Evolutionary conservation across 176 grass and related monocot genomes (phyloP).

Genomic region (Hsuehochloa calcarea): DNA sequence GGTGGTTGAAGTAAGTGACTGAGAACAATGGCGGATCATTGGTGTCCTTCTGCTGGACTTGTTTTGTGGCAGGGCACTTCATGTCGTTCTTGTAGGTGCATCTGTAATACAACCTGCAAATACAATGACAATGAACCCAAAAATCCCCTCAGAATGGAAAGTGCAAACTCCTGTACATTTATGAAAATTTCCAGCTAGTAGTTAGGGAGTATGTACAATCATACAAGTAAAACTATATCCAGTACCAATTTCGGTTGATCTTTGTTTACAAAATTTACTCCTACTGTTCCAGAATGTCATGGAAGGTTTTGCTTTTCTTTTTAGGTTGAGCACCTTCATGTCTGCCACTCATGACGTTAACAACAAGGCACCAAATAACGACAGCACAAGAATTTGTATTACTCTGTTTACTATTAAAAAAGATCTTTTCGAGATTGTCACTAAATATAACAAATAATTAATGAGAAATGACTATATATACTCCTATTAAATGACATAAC

Average conservation of each 20-base stretch:
- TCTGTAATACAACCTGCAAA: slow-evolving; percentile 64
- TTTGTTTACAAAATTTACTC: neutral
- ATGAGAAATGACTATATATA: too few species aligned
- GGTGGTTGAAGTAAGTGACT: slow-evolving; percentile 52
- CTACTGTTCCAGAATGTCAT: neutral
- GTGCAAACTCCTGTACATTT: neutral
- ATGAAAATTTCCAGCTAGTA: neutral
- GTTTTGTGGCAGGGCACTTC: slow-evolving; percentile 60
- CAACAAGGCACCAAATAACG: neutral
- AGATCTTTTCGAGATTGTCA: neutral
- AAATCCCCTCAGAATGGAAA: neutral
- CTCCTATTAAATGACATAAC: too few species aligned
- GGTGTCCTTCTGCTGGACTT: slow-evolving; percentile 55
- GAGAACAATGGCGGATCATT: slow-evolving; percentile 45
- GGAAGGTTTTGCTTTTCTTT: neutral
- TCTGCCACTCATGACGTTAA: neutral
- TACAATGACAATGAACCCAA: neutral
- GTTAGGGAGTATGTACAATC: neutral
- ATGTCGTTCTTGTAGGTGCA: slow-evolving; percentile 62
- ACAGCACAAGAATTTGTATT: neutral
- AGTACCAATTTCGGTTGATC: neutral
- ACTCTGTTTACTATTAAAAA: neutral
- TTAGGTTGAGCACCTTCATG: neutral
- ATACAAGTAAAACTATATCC: neutral
- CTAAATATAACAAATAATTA: too few species aligned